Evolutionary conservation across 202 grass and related monocot species (phyloP).

Genomic region (Panicum hallii): DNA sequence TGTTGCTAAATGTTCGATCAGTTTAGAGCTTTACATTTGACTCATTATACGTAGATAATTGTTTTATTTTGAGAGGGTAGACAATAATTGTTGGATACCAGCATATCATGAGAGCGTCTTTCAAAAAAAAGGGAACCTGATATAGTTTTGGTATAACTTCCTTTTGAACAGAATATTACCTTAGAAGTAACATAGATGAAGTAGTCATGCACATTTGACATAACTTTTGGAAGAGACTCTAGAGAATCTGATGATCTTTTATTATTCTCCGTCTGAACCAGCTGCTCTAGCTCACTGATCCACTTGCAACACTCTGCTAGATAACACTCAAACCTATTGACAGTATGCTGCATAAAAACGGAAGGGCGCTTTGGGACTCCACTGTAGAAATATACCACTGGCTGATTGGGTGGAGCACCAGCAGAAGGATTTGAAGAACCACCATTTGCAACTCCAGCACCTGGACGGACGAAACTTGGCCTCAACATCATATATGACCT

Average conservation of each 20-base stretch:
- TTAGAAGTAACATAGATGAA: conserved; percentile 95
- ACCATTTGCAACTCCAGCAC: conserved; percentile 50
- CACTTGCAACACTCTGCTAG: conserved; percentile 85
- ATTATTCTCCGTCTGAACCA: conserved; percentile 76
- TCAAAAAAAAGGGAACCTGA: not conserved
- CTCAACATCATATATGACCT: conserved; percentile 90
- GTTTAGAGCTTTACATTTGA: conserved; percentile 34
- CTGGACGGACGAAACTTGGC: conserved; percentile 64
- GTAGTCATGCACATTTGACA: conserved; percentile 93
- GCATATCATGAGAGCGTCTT: not conserved
- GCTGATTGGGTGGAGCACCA: conserved; percentile 59
- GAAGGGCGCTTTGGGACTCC: conserved; percentile 89
- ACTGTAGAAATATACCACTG: conserved; percentile 84
- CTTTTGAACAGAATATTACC: conserved; percentile 47
- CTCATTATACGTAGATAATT: not conserved
- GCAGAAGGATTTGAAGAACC: conserved; percentile 51
- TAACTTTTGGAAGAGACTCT: conserved; percentile 88
- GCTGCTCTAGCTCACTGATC: conserved; percentile 85
- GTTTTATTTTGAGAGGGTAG: too few relatives aligned
- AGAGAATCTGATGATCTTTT: conserved; percentile 70
- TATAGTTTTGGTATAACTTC: not conserved
- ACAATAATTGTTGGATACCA: not conserved
- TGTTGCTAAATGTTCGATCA: not conserved
- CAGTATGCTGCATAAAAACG: conserved; percentile 70
- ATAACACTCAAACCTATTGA: conserved; percentile 84